A percentile compares a stretch with the other conserved stretches of the same genome.
Evolutionary conservation across 2,329 filamentous ascomycete genomes (phyloP).

Genomic region (Pseudogymnoascus sp.): DNA sequence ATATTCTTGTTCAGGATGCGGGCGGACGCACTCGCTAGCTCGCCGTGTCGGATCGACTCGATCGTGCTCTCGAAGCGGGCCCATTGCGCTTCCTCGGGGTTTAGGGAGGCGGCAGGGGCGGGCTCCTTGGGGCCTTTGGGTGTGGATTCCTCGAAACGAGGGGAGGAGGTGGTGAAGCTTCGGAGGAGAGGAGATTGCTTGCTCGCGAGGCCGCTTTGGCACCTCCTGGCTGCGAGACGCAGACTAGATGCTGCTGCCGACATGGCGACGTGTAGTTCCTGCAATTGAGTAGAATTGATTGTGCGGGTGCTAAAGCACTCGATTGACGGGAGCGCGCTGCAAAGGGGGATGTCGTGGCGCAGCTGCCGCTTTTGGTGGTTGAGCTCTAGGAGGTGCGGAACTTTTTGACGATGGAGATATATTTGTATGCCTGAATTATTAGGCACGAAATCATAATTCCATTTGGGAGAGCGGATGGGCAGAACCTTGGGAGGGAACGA

Average conservation of each 20-base stretch:
- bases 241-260: conserved; percentile 26
- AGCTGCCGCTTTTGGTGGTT: conserved; percentile 4
- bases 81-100: not conserved
- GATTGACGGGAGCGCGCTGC: conserved; percentile 3
- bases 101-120: not conserved
- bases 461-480: not conserved
- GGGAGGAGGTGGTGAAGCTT: conserved; percentile 1
- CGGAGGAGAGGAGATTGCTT: conserved; percentile 4
- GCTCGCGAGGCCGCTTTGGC: conserved; percentile 13
- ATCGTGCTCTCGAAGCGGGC: not conserved
- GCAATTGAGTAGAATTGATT: not conserved
- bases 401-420: conserved; percentile 1
- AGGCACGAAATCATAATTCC: not conserved
- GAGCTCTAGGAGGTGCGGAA: conserved; percentile 3
- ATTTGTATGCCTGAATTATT: not conserved
- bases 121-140: not conserved
- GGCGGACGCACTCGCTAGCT: not conserved
- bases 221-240: conserved; percentile 23
- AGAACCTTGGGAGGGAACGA: not conserved
- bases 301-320: not conserved
- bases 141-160: not conserved
- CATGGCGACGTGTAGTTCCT: conserved; percentile 17
- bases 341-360: not conserved
- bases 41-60: not conserved
- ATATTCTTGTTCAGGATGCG: not conserved